Evolutionary conservation across 2,329 filamentous ascomycete species (phyloP).

Genomic region (Penicillium glabrum): DNA sequence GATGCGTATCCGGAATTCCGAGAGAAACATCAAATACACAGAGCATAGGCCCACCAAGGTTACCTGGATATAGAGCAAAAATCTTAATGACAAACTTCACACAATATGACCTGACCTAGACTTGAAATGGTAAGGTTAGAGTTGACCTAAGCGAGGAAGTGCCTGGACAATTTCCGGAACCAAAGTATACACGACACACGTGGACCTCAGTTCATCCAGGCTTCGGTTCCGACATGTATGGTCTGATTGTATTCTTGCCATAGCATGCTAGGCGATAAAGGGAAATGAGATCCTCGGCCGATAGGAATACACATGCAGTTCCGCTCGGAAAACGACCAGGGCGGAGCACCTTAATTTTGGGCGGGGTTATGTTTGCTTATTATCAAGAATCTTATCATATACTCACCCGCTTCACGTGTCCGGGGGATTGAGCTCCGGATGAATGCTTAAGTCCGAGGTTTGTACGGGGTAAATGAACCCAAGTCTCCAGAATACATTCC

Average conservation of each 20-base stretch:
- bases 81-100: neutral
- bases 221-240: neutral
- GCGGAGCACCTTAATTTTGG: neutral
- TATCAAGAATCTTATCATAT: conserved; percentile 12
- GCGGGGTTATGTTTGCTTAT: conserved; percentile 21
- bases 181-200: neutral
- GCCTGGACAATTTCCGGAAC: neutral
- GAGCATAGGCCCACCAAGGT: neutral
- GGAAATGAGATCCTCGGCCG: conserved; percentile 12
- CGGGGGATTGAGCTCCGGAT: conserved; percentile 5
- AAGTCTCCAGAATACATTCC: neutral
- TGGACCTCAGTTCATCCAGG: neutral
- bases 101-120: neutral
- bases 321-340: neutral
- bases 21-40: neutral
- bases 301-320: neutral
- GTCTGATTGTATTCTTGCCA: neutral
- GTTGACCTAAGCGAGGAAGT: neutral
- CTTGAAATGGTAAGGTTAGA: neutral
- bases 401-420: conserved; percentile 17
- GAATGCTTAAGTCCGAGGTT: conserved; percentile 1
- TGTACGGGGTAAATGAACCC: neutral
- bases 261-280: conserved; percentile 12
- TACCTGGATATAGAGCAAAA: neutral
- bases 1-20: neutral